These are phyloP conservation scores for Violaceomyces palustris DNA, from an alignment of 1,284 basidiomycete genomes.

Conservation along the genomic window DNA sequence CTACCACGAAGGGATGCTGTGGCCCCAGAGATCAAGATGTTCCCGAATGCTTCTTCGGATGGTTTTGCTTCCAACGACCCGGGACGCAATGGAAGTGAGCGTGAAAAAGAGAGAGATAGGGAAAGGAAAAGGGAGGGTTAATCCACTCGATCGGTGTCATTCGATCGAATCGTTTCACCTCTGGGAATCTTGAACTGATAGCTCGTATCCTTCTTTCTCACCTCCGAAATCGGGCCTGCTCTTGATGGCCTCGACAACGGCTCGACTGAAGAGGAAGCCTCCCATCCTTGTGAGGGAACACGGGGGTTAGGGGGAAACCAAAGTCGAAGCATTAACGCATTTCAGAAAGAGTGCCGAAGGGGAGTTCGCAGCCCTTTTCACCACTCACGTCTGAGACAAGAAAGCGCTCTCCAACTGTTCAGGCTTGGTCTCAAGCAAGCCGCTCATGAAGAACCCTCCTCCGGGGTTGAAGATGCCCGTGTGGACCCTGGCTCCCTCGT, in stretches of 20 bases:
- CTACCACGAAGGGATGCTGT: constrained; percentile 31
- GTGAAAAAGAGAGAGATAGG: too few species aligned
- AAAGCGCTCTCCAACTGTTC: constrained; percentile 22
- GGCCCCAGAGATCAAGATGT: constrained; percentile 22
- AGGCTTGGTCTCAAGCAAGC: constrained; percentile 21
- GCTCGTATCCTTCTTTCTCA: too few species aligned
- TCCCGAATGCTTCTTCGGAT: too few species aligned
- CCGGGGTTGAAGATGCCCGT: constrained; percentile 27
- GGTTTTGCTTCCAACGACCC: too few species aligned
- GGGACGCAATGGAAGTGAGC: too few species aligned
- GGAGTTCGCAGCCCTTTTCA: too few species aligned
- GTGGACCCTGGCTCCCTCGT: constrained; percentile 15
- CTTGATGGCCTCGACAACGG: constrained; percentile 20
- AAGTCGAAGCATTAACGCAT: too few species aligned
- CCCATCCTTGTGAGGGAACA: constrained; percentile 1
- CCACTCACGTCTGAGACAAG: constrained; percentile 25
- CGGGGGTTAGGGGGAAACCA: not conserved
- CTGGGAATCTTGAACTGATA: constrained; percentile 1
- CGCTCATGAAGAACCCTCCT: constrained; percentile 15
- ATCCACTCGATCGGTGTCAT: too few species aligned
- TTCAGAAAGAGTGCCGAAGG: too few species aligned
- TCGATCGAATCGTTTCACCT: too few species aligned
- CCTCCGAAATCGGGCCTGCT: constrained; percentile 7
- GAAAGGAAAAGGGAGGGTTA: too few species aligned
- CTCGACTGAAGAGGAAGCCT: constrained; percentile 21